Conservation (phyloP, 805 yeast species). For the Cyberlindnera amylophila region DNA sequence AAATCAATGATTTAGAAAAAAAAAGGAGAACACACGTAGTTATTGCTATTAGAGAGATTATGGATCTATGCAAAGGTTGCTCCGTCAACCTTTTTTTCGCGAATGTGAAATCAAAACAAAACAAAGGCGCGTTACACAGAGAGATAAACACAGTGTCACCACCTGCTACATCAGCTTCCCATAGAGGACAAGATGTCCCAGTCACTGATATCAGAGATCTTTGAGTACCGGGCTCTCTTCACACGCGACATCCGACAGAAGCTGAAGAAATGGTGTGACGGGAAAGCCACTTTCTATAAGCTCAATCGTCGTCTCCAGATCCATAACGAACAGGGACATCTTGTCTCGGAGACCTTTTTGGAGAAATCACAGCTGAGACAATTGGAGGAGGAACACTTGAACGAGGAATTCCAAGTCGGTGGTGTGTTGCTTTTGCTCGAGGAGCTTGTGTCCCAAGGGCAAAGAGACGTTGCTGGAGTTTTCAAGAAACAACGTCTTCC, state of each 20-base stretch:
- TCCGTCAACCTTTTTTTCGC: not conserved
- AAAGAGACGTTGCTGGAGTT: slow-evolving; percentile 1
- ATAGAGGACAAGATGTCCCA: too few relatives aligned
- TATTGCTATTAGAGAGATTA: too few relatives aligned
- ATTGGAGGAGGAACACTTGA: slow-evolving; percentile 14
- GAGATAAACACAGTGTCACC: too few relatives aligned
- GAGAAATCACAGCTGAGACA: slow-evolving; percentile 7
- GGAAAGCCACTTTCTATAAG: slow-evolving; percentile 19
- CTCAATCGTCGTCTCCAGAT: slow-evolving; percentile 24
- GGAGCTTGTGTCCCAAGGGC: not conserved
- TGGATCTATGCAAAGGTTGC: not conserved
- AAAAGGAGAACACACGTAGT: too few relatives aligned
- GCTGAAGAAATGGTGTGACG: slow-evolving; percentile 26
- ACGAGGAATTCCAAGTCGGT: slow-evolving; percentile 18
- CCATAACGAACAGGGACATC: slow-evolving; percentile 13
- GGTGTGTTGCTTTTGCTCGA: slow-evolving; percentile 18
- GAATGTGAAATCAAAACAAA: slow-evolving; percentile 3
- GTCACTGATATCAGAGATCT: slow-evolving; percentile 21
- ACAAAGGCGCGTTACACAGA: too few relatives aligned
- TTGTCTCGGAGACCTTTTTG: slow-evolving; percentile 18
- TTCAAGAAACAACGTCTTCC: slow-evolving; percentile 11
- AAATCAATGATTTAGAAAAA: too few relatives aligned
- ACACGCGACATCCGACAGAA: slow-evolving; percentile 22
- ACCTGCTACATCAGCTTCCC: too few relatives aligned
- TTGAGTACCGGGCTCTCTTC: slow-evolving; percentile 21